A percentile compares a stretch with the other conserved stretches of the same genome.
phyloP scores from a whole-genome alignment of 352 stramenopile genomes.

The Hyaloperonospora brassicae region DNA sequence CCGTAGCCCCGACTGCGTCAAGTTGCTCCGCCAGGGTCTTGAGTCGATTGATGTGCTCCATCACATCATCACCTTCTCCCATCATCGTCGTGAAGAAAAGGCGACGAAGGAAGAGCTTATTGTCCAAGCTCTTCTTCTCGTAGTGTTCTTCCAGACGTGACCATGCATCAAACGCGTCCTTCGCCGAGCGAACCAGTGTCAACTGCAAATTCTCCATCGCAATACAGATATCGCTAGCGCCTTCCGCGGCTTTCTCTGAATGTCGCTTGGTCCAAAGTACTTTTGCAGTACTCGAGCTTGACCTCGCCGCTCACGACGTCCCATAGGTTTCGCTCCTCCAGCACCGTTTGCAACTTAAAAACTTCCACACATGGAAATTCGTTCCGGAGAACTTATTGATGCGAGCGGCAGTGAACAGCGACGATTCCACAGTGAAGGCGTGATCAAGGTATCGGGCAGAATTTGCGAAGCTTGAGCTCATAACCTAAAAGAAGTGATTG shows the following conservation, averaged over 20 bases:
- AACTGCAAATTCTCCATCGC: not conserved
- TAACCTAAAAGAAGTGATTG: not conserved
- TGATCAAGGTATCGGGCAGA: not conserved
- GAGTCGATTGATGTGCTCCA: not conserved
- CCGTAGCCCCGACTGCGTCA: no score
- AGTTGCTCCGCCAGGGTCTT: no score
- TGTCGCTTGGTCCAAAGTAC: not conserved
- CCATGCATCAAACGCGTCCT: no score
- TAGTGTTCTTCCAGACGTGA: no score
- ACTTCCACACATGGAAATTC: not conserved
- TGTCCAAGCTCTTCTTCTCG: not conserved
- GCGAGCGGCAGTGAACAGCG: not conserved
- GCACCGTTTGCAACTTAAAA: no score
- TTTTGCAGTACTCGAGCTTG: not conserved
- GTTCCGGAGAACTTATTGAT: not conserved
- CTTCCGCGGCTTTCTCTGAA: not conserved
- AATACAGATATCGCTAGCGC: not conserved
- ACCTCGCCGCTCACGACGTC: not conserved
- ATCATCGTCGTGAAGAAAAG: conserved; percentile 1
- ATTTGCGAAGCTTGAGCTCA: not conserved
- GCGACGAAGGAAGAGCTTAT: conserved; percentile 1
- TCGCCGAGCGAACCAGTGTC: not conserved
- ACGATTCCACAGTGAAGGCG: not conserved
- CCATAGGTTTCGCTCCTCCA: not conserved
- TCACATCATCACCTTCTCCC: not conserved